These are phyloP conservation scores for Fusarium metavorans DNA, from an alignment of 2,329 filamentous ascomycete species.

Conservation along the genomic window DNA sequence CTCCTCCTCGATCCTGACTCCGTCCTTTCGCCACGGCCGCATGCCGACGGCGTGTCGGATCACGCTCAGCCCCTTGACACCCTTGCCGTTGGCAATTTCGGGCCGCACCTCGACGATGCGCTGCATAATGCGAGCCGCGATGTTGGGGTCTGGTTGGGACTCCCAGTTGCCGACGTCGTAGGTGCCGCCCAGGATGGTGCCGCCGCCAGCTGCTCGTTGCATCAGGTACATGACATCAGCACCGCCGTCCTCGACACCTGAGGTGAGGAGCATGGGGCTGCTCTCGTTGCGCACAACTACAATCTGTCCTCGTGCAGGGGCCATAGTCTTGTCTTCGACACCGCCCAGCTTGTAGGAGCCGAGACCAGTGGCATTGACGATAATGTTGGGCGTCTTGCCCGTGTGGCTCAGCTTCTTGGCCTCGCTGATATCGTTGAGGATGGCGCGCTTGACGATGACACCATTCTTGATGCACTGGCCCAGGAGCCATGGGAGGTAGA, in stretches of 20 bases:
- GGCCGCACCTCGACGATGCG: constrained; percentile 76
- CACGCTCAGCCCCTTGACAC: constrained; percentile 79
- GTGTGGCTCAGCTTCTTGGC: constrained; percentile 66
- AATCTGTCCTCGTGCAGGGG: constrained; percentile 84
- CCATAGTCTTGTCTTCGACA: constrained; percentile 79
- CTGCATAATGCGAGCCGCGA: constrained; percentile 87
- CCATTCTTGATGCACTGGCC: constrained; percentile 83
- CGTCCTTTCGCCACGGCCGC: constrained; percentile 78
- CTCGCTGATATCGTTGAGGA: constrained; percentile 78
- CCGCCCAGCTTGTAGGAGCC: constrained; percentile 81
- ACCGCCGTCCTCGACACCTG: constrained; percentile 78
- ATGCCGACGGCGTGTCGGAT: constrained; percentile 86
- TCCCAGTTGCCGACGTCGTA: constrained; percentile 87
- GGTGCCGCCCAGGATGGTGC: constrained; percentile 87
- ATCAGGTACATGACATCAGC: constrained; percentile 85
- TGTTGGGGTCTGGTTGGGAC: constrained; percentile 79
- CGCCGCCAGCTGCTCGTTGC: constrained; percentile 82
- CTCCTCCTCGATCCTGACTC: constrained; percentile 77
- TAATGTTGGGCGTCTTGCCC: constrained; percentile 70
- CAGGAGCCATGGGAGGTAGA: constrained; percentile 89
- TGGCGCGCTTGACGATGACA: constrained; percentile 73
- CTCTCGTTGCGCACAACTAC: constrained; percentile 86
- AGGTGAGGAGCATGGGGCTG: constrained; percentile 75
- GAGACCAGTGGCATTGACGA: constrained; percentile 90
- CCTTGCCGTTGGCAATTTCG: constrained; percentile 71